A percentile compares a stretch with the other conserved stretches of the same genome.
These are phyloP conservation scores for Rehmannia glutinosa DNA, from an alignment of 257 asterid species.

Conservation along the genomic window DNA sequence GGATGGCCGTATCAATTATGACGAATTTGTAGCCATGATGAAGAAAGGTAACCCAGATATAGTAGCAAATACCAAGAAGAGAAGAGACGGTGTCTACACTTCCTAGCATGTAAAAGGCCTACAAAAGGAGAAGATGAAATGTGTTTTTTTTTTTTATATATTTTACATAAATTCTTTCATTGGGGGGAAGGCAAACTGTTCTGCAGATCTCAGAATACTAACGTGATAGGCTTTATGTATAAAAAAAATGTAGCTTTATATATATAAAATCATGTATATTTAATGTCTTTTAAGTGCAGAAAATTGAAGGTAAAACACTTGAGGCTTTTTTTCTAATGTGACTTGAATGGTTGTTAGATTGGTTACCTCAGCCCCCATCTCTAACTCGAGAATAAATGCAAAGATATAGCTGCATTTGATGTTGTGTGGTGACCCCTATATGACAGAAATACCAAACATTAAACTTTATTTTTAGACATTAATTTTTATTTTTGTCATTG, in stretches of 20 bases:
- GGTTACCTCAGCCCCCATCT: not conserved
- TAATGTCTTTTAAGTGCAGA: not conserved
- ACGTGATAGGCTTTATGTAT: conserved; percentile 20
- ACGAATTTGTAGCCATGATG: conserved; percentile 94
- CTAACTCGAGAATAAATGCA: conserved; percentile 15
- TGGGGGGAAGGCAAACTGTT: conserved; percentile 18
- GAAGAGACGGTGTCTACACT: conserved; percentile 54
- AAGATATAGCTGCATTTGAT: conserved; percentile 15
- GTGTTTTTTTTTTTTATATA: not conserved
- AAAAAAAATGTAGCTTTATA: conserved; percentile 4
- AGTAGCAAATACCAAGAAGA: conserved; percentile 53
- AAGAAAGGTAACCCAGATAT: conserved; percentile 76
- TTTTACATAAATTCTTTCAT: conserved; percentile 14
- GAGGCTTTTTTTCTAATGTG: conserved; percentile 7
- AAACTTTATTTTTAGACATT: conserved; percentile 10
- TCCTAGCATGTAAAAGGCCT: conserved; percentile 16
- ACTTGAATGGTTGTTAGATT: conserved; percentile 19
- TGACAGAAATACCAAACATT: not conserved
- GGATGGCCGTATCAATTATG: conserved; percentile 89
- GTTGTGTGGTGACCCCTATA: not conserved
- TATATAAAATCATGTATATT: conserved; percentile 13
- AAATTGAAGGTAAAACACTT: conserved; percentile 12
- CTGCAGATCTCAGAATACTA: conserved; percentile 19
- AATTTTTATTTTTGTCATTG: not conserved
- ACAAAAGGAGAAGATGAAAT: conserved; percentile 11